Percentiles rank a stretch among this genome's conserved stretches.
Conservation (phyloP, 78 protist species). For the Polysphondylium violaceum region DNA sequence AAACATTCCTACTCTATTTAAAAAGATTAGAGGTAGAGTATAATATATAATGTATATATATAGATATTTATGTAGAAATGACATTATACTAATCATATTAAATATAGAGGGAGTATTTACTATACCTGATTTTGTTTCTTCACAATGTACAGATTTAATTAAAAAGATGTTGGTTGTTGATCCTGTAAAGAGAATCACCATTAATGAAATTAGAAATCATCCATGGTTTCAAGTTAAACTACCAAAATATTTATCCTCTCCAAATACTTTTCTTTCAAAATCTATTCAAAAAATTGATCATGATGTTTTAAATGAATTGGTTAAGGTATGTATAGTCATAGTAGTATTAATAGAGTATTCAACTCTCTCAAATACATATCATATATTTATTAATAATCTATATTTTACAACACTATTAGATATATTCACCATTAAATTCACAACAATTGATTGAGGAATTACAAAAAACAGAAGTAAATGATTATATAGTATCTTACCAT, state of each 20-base stretch:
- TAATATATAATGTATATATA: too few species aligned
- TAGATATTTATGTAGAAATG: background rate
- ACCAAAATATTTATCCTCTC: slow-evolving; percentile 88
- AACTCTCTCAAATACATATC: background rate
- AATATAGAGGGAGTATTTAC: slow-evolving; percentile 85
- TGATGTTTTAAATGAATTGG: slow-evolving; percentile 41
- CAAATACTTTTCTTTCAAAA: slow-evolving; percentile 44
- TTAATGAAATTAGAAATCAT: slow-evolving; percentile 91
- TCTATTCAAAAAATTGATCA: slow-evolving; percentile 39
- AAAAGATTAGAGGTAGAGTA: slow-evolving; percentile 88
- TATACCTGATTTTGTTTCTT: slow-evolving; percentile 90
- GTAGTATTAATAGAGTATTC: background rate
- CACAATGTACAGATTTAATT: slow-evolving; percentile 91
- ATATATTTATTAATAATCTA: background rate
- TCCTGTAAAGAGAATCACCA: slow-evolving; percentile 95
- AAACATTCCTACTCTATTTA: slow-evolving; percentile 97
- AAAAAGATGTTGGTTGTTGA: slow-evolving; percentile 96
- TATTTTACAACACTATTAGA: background rate
- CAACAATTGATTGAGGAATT: slow-evolving; percentile 45
- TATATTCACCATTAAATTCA: slow-evolving; percentile 17
- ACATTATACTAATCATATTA: background rate
- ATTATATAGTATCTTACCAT: slow-evolving; percentile 68
- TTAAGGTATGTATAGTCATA: slow-evolving; percentile 6
- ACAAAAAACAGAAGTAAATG: slow-evolving; percentile 59
- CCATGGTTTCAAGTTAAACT: slow-evolving; percentile 92